These are phyloP conservation scores for Sicyos baderoa DNA, from an alignment of 306 rosid genomes.

Conservation along the genomic window DNA sequence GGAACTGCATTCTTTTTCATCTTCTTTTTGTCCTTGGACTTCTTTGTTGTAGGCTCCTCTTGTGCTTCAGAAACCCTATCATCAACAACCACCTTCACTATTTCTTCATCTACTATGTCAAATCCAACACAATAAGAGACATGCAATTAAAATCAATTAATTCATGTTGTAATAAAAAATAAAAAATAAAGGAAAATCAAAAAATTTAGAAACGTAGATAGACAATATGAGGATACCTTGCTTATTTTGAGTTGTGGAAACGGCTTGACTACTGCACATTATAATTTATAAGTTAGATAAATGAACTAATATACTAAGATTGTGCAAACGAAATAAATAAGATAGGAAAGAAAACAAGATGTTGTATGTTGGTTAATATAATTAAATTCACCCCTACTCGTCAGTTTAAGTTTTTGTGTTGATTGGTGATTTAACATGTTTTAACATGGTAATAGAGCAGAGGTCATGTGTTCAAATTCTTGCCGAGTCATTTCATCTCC, in stretches of 20 bases:
- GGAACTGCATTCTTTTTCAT: constrained; percentile 41
- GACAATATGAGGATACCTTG: constrained; percentile 38
- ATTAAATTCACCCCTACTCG: too few species aligned
- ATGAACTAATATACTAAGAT: not conserved
- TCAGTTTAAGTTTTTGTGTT: too few species aligned
- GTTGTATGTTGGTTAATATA: too few species aligned
- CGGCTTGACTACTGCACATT: constrained; percentile 34
- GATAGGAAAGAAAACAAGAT: not conserved
- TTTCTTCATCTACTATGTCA: constrained; percentile 18
- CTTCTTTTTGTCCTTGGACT: constrained; percentile 47
- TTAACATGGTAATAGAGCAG: too few species aligned
- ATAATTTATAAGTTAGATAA: constrained; percentile 17
- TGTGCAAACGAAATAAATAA: not conserved
- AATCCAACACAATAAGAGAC: not conserved
- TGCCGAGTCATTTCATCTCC: too few species aligned
- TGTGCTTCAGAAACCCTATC: constrained; percentile 7
- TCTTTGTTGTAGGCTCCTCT: constrained; percentile 26
- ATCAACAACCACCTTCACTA: constrained; percentile 17
- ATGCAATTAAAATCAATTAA: not conserved
- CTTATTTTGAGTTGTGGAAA: constrained; percentile 30
- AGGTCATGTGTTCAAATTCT: too few species aligned
- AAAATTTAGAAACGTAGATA: not conserved
- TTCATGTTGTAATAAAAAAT: not conserved
- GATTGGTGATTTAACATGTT: too few species aligned
- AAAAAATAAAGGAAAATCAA: not conserved